Conservation (phyloP, 1,284 basidiomycete species). For the Ceratobasidium sp. region DNA sequence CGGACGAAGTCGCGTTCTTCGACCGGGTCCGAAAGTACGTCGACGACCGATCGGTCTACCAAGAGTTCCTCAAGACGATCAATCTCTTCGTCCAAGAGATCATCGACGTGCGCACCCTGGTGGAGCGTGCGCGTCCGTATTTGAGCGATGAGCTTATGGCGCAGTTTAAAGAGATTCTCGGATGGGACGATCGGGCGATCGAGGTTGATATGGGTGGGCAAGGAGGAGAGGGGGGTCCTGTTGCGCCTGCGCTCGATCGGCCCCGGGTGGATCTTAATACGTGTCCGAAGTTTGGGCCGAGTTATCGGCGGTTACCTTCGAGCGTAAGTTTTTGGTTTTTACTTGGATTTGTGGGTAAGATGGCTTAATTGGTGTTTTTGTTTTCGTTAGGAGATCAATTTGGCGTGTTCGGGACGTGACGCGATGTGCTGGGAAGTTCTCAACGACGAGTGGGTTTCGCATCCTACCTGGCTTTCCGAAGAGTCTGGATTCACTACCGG, state of each 20-base stretch:
- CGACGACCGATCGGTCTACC: slow-evolving; percentile 90
- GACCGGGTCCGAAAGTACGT: slow-evolving; percentile 82
- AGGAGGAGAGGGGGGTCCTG: slow-evolving; percentile 77
- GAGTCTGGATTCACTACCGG: slow-evolving; percentile 94
- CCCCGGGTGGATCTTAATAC: slow-evolving; percentile 65
- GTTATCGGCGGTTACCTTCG: slow-evolving; percentile 91
- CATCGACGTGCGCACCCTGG: slow-evolving; percentile 84
- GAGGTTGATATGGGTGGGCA: slow-evolving; percentile 61
- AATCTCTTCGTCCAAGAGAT: slow-evolving; percentile 95
- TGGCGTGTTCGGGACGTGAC: slow-evolving; percentile 95
- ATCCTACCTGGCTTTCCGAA: slow-evolving; percentile 98
- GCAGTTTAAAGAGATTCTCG: slow-evolving; percentile 90
- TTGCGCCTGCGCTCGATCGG: slow-evolving; percentile 73
- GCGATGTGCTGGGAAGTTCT: slow-evolving; percentile 96
- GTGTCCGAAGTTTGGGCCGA: slow-evolving; percentile 76
- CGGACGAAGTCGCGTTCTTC: slow-evolving; percentile 94
- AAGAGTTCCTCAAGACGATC: slow-evolving; percentile 95
- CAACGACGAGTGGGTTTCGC: slow-evolving; percentile 96
- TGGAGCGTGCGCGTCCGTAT: slow-evolving; percentile 85
- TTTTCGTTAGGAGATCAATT: slow-evolving; percentile 79
- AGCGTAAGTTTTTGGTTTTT: slow-evolving; percentile 71
- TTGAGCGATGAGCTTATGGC: slow-evolving; percentile 82
- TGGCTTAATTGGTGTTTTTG: neutral
- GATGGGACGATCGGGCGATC: slow-evolving; percentile 71
- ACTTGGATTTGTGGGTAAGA: neutral